A percentile compares a stretch with the other conserved stretches of the same genome.
These are phyloP conservation scores for Aureobasidium zeae DNA, from an alignment of 2,329 filamentous ascomycete genomes.

Conservation along the genomic window DNA sequence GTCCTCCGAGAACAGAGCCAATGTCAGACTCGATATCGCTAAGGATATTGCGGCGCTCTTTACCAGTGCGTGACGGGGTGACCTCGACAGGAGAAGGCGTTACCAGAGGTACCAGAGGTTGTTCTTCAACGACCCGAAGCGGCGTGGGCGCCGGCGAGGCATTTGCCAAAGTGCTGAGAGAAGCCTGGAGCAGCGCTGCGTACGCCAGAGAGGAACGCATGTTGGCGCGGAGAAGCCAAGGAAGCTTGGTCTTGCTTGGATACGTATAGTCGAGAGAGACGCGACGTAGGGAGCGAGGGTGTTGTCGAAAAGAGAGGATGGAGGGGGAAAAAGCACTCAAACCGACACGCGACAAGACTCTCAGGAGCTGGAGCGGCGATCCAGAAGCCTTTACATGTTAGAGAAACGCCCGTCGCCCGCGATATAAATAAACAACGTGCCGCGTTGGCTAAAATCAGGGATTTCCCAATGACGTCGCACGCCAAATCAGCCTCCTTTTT, in stretches of 20 bases:
- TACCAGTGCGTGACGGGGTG: conserved; percentile 34
- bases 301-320: neutral
- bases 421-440: neutral
- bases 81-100: conserved; percentile 39
- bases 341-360: neutral
- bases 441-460: neutral
- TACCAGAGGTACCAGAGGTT: conserved; percentile 35
- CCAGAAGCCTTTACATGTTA: neutral
- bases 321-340: neutral
- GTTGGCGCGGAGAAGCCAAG: neutral
- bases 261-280: neutral
- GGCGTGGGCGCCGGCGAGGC: conserved; percentile 20
- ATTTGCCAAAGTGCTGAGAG: conserved; percentile 20
- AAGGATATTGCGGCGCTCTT: conserved; percentile 41
- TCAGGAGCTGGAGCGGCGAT: conserved; percentile 2
- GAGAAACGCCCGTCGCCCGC: neutral
- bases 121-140: conserved; percentile 15
- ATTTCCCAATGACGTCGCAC: neutral
- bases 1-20: conserved; percentile 34
- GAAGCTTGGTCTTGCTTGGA: conserved; percentile 12
- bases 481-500: too few species aligned
- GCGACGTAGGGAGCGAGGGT: neutral
- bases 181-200: conserved; percentile 15
- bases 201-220: conserved; percentile 14
- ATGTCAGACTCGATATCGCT: conserved; percentile 39